A percentile compares a stretch with the other conserved stretches of the same genome.
Conservation (phyloP, 2,329 filamentous ascomycete species). For the Bipolaris victoriae region DNA sequence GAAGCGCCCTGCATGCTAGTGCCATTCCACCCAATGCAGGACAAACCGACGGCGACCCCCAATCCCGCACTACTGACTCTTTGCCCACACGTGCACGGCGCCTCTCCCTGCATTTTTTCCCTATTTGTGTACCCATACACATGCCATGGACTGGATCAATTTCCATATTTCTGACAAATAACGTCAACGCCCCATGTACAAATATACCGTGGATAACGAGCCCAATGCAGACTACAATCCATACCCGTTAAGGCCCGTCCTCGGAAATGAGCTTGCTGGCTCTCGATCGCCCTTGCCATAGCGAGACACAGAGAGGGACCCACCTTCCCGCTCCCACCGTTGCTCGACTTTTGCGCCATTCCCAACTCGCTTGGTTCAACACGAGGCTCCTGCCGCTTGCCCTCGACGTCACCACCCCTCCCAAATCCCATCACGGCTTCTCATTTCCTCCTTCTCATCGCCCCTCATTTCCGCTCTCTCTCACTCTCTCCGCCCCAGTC, state of each 20-base stretch:
- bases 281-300: constrained; percentile 33
- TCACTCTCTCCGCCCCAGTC: not conserved
- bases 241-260: constrained; percentile 6
- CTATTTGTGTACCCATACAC: not conserved
- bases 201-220: not conserved
- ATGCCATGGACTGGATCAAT: not conserved
- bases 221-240: not conserved
- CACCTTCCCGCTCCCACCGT: constrained; percentile 18
- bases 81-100: not conserved
- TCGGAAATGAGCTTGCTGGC: constrained; percentile 36
- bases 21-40: not conserved
- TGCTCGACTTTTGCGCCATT: constrained; percentile 20
- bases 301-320: constrained; percentile 19
- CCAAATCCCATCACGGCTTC: not conserved
- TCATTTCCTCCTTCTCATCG: constrained; percentile 12
- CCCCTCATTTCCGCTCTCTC: not conserved
- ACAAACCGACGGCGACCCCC: not conserved
- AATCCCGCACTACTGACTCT: not conserved
- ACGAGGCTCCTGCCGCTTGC: constrained; percentile 4
- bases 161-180: no score
- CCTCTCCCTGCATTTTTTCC: not conserved
- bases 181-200: not conserved
- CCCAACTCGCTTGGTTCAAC: constrained; percentile 3
- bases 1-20: constrained; percentile 24
- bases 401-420: constrained; percentile 27